Evolutionary conservation across 1,139 yeast species (phyloP).

Genomic region (Suhomyces bokatorum): DNA sequence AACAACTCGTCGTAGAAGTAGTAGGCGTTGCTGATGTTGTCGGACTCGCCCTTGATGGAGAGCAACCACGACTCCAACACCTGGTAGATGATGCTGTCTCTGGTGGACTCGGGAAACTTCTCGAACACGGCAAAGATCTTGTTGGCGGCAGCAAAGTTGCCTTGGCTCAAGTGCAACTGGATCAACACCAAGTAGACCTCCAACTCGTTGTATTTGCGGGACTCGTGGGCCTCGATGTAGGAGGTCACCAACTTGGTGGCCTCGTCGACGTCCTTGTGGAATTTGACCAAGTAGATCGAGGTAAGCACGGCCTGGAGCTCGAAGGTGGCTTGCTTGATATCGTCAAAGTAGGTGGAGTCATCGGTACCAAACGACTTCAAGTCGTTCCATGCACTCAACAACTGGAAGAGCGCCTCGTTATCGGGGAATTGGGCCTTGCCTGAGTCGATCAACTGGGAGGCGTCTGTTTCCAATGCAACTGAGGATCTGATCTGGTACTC

Average conservation of each 20-base stretch:
- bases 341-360: constrained; percentile 35
- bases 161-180: constrained; percentile 44
- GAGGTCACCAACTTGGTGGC: constrained; percentile 35
- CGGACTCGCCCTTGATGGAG: constrained; percentile 56
- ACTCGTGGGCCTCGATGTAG: constrained; percentile 17
- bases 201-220: constrained; percentile 31
- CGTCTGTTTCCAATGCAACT: constrained; percentile 44
- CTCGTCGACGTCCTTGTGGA: constrained; percentile 40
- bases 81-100: constrained; percentile 68
- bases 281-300: constrained; percentile 42
- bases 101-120: constrained; percentile 45
- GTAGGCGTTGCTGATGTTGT: constrained; percentile 58
- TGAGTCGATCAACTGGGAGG: constrained; percentile 40
- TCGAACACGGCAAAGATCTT: constrained; percentile 36
- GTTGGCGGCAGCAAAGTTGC: constrained; percentile 39
- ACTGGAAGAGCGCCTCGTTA: constrained; percentile 39
- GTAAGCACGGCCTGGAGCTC: constrained; percentile 47
- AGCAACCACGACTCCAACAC: constrained; percentile 68
- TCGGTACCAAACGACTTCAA: constrained; percentile 43
- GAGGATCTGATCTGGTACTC: constrained; percentile 47
- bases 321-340: constrained; percentile 30
- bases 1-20: constrained; percentile 75
- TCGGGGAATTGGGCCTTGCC: constrained; percentile 41
- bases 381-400: constrained; percentile 45
- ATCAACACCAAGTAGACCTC: constrained; percentile 47